These are phyloP conservation scores for Pyrenophora seminiperda DNA, from an alignment of 2,329 filamentous ascomycete genomes.

Conservation along the genomic window DNA sequence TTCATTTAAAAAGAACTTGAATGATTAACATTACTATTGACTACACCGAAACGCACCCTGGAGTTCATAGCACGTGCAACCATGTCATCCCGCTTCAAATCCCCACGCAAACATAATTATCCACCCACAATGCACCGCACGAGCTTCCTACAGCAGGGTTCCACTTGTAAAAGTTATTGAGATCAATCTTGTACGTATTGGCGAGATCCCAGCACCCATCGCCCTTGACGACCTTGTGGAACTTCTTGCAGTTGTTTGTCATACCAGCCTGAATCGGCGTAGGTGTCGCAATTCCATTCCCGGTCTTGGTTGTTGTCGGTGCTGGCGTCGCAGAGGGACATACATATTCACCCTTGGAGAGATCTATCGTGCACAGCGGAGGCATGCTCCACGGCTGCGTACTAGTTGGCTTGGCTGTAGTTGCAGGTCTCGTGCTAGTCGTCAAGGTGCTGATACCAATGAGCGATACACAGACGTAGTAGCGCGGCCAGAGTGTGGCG, in stretches of 20 bases:
- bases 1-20: too few species aligned
- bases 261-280: constrained; percentile 7
- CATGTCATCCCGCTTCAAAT: too few species aligned
- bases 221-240: not conserved
- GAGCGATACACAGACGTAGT: constrained; percentile 7
- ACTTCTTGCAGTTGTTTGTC: constrained; percentile 9
- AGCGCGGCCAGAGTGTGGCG: not conserved
- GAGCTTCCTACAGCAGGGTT: constrained; percentile 1
- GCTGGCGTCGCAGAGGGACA: not conserved
- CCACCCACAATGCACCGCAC: not conserved
- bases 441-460: too few species aligned
- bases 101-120: constrained; percentile 3
- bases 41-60: too few species aligned
- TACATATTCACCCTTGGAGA: not conserved
- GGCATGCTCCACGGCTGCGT: not conserved
- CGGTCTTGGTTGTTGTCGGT: not conserved
- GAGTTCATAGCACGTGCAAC: too few species aligned
- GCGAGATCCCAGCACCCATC: constrained; percentile 7
- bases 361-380: not conserved
- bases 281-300: not conserved
- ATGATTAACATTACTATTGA: too few species aligned
- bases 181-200: not conserved
- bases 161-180: constrained; percentile 9
- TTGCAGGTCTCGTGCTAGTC: too few species aligned
- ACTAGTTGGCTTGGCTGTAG: not conserved